A percentile compares a stretch with the other conserved stretches of the same genome.
phyloP scores from a whole-genome alignment of 2,329 filamentous ascomycete species.

The Neophaeococcomyces aloes region DNA sequence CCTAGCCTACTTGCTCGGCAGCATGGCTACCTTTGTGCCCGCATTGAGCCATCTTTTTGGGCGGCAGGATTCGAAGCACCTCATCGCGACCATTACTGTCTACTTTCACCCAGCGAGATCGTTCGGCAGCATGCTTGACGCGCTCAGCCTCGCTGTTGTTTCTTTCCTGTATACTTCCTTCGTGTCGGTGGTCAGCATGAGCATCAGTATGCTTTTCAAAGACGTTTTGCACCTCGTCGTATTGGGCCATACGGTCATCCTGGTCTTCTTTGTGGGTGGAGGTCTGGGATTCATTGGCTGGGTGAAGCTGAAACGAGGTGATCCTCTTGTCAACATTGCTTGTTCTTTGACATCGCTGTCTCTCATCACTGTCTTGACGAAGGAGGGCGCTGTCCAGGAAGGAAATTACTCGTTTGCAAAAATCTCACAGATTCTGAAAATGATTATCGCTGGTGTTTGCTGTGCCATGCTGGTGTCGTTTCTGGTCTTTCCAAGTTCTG shows the following conservation, averaged over 20 bases:
- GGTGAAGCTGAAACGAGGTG: constrained; percentile 69
- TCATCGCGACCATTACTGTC: constrained; percentile 85
- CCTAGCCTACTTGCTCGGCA: constrained; percentile 76
- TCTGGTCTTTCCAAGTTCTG: constrained; percentile 66
- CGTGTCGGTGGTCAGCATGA: constrained; percentile 76
- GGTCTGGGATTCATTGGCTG: constrained; percentile 80
- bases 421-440: constrained; percentile 70
- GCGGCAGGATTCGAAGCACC: constrained; percentile 80
- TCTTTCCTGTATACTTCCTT: constrained; percentile 70
- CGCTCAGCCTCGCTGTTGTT: constrained; percentile 61
- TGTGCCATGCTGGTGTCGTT: constrained; percentile 66
- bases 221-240: constrained; percentile 53
- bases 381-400: constrained; percentile 76
- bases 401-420: constrained; percentile 73
- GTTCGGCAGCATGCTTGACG: constrained; percentile 81
- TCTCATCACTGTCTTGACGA: constrained; percentile 81
- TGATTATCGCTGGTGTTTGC: constrained; percentile 67
- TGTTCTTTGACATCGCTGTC: constrained; percentile 79
- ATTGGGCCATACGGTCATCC: constrained; percentile 66
- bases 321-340: constrained; percentile 71
- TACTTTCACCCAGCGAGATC: constrained; percentile 89
- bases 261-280: constrained; percentile 74
- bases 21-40: constrained; percentile 72
- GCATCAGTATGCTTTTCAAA: constrained; percentile 69
- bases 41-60: constrained; percentile 64